These are phyloP conservation scores for Fraxinus sp. DNA, from an alignment of 305 asterid species.

Conservation along the genomic window DNA sequence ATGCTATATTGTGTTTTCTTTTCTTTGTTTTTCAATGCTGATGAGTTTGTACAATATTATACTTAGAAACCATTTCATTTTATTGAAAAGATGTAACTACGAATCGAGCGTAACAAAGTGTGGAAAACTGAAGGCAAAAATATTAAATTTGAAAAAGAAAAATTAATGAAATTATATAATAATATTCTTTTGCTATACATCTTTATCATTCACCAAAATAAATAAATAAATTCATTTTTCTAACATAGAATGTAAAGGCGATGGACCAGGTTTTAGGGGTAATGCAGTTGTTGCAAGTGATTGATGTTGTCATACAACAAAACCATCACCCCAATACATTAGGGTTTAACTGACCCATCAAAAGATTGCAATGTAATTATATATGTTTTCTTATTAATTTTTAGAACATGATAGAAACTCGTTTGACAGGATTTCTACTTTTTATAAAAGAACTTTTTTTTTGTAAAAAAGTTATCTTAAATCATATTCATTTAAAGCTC, in stretches of 20 bases:
- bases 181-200: neutral
- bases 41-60: neutral
- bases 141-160: neutral
- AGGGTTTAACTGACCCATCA: conserved; percentile 32
- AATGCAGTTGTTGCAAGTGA: conserved; percentile 56
- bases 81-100: neutral
- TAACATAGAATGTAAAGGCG: conserved; percentile 32
- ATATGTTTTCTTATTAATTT: neutral
- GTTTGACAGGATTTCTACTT: neutral
- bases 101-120: neutral
- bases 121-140: neutral
- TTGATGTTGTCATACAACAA: conserved; percentile 41
- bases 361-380: conserved; percentile 14
- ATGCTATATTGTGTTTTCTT: neutral
- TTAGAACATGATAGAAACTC: neutral
- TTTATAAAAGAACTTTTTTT: neutral
- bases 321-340: conserved; percentile 24
- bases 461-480: neutral
- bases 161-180: conserved; percentile 20
- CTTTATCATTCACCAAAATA: neutral
- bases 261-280: conserved; percentile 39
- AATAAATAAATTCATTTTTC: too few species aligned
- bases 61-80: neutral
- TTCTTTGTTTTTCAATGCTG: neutral
- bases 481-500: neutral